Conservation (phyloP, 768 basidiomycete species). For the Pulveroboletus ravenelii region DNA sequence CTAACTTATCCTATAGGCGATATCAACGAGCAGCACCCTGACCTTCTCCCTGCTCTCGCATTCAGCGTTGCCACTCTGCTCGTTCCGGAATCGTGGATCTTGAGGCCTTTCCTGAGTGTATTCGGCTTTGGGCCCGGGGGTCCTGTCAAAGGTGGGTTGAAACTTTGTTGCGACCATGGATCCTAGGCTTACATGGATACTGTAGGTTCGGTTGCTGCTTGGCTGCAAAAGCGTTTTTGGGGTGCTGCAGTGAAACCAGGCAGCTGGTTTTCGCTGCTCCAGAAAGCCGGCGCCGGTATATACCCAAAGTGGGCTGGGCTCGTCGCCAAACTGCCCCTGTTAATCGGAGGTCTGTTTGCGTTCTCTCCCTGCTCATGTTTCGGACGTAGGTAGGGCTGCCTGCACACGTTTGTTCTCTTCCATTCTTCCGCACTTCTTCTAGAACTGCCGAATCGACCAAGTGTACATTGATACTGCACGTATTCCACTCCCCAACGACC, state of each 20-base stretch:
- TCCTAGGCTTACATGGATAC: not conserved
- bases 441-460: no score
- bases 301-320: constrained; percentile 5
- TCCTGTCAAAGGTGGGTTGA: constrained; percentile 11
- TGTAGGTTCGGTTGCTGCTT: constrained; percentile 14
- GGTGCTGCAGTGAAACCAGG: not conserved
- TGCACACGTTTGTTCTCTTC: no score
- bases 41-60: constrained; percentile 2
- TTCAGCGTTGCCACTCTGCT: constrained; percentile 6
- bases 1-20: not conserved
- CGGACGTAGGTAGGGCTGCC: no score
- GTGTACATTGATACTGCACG: no score
- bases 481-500: no score
- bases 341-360: no score
- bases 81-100: constrained; percentile 15
- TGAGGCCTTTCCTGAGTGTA: constrained; percentile 7
- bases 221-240: constrained; percentile 5
- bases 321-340: not conserved
- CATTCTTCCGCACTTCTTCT: no score
- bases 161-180: rapidly evolving
- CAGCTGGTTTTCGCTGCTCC: constrained; percentile 14
- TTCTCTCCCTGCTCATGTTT: no score
- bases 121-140: constrained; percentile 17
- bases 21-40: constrained; percentile 12
- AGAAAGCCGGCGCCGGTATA: constrained; percentile 11